phyloP scores from a whole-genome alignment of 805 yeast genomes.

The Yamadazyma endophytica region DNA sequence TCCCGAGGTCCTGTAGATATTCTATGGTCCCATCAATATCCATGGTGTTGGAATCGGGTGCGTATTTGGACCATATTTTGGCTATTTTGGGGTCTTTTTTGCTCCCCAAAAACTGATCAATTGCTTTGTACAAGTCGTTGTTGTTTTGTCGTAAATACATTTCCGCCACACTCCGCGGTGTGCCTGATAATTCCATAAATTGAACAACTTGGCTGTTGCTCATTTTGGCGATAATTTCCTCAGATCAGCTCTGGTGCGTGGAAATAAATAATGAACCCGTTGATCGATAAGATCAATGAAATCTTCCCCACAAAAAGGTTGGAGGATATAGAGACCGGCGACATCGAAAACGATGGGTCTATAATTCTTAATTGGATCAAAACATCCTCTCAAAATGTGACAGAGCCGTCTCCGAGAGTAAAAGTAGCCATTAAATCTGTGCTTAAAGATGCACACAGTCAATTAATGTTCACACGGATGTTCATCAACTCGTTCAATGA shows the following conservation, averaged over 20 bases:
- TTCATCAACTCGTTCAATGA: slow-evolving; percentile 28
- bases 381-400: slow-evolving; percentile 4
- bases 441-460: slow-evolving; percentile 28
- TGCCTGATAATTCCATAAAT: slow-evolving; percentile 39
- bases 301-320: slow-evolving; percentile 8
- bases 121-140: slow-evolving; percentile 27
- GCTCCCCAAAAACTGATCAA: slow-evolving; percentile 22
- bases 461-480: slow-evolving; percentile 28
- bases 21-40: slow-evolving; percentile 75
- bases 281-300: slow-evolving; percentile 4
- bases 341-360: slow-evolving; percentile 11
- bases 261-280: not conserved
- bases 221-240: not conserved
- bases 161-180: slow-evolving; percentile 29
- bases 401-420: slow-evolving; percentile 28
- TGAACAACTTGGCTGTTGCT: too few relatives aligned
- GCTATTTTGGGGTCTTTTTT: slow-evolving; percentile 17
- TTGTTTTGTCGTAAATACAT: slow-evolving; percentile 26
- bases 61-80: slow-evolving; percentile 30
- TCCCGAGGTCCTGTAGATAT: slow-evolving; percentile 62
- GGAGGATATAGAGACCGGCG: slow-evolving; percentile 5
- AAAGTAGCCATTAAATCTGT: slow-evolving; percentile 34
- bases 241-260: not conserved
- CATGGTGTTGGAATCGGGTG: slow-evolving; percentile 36
- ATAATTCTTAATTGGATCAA: slow-evolving; percentile 11